Base-by-base conservation (phyloP, 1,284 basidiomycete species). In the Paramarasmius palmivorus region DNA sequence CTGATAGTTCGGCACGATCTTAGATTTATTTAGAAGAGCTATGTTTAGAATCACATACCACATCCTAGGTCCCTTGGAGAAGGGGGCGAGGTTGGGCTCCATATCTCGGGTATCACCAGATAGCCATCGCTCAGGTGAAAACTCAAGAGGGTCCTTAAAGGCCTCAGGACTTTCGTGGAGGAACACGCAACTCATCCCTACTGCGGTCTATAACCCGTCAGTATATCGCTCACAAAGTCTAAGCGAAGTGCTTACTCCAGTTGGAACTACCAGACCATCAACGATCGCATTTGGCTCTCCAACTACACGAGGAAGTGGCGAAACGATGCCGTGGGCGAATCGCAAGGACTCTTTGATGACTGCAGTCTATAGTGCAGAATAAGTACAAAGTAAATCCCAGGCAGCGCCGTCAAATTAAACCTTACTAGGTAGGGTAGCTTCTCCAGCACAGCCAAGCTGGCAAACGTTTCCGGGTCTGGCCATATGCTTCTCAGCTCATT, bases 1-100 rank as follows among this genome's bases (percentile, higher is more conserved):
- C 29, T 32, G 29, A 32, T 6, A 12, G 12, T 6, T 32, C 7
- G n/a, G n/a, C n/a, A n/a, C n/a, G n/a, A n/a, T 6, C 12, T 6
- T 32, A 6, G 12, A 12, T 12, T 32, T 32, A 6, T 6, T 12
- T 32, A 12, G 7, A 32, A 32, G 12, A 32, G 6, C 7, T 6
- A 6, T 6, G 29, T 32, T 6, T 6, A 50, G 25, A 7, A n/a
- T n/a, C n/a, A 45, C 68, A 22, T 65, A 45, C 58, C 67, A 68
- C 37, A 57, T 63, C 49, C 70, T 56, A 12, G 68, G 68, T 7
- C 70, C 70, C 52, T 62, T 68, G 6, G 69, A 68, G 50, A 72
- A 71, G 4, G 66, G 57, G 17, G 69, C 63, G 17, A 69, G 56
- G 54, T 63, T 65, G 36, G 52, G 60, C 19, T 64, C 65, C 25